These are phyloP conservation scores for Zygoascus bituminiphila DNA, from an alignment of 805 yeast genomes.

Conservation along the genomic window DNA sequence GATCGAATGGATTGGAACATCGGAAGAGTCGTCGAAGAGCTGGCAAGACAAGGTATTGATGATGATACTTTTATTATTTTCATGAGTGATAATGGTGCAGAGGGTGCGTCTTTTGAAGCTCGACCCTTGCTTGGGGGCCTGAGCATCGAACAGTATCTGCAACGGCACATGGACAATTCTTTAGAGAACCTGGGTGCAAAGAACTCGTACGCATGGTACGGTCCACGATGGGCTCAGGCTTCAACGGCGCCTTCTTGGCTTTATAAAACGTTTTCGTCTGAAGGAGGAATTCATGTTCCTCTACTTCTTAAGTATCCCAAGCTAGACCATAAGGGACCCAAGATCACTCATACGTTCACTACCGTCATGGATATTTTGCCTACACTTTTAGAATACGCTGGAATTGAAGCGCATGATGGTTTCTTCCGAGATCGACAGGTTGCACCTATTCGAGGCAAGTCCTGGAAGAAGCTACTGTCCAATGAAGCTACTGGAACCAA, in stretches of 20 bases:
- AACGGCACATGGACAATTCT: conserved; percentile 35
- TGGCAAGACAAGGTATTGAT: conserved; percentile 37
- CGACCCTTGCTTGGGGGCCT: conserved; percentile 35
- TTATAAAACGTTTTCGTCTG: conserved; percentile 51
- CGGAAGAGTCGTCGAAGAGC: conserved; percentile 39
- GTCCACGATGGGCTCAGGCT: conserved; percentile 56
- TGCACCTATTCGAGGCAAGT: conserved; percentile 38
- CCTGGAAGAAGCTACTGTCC: conserved; percentile 37
- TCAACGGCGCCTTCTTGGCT: conserved; percentile 49
- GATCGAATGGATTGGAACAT: conserved; percentile 44
- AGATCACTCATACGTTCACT: conserved; percentile 33
- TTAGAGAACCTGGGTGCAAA: conserved; percentile 41
- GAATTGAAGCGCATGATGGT: conserved; percentile 21
- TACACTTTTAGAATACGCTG: conserved; percentile 44
- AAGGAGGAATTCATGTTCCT: conserved; percentile 55
- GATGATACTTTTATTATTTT: conserved; percentile 51
- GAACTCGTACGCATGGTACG: conserved; percentile 44
- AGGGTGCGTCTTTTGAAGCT: conserved; percentile 51
- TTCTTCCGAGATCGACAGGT: conserved; percentile 37
- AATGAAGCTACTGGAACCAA: conserved; percentile 29
- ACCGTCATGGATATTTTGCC: conserved; percentile 58
- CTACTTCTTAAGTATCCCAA: conserved; percentile 41
- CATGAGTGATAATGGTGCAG: conserved; percentile 61
- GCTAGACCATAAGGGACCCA: conserved; percentile 8
- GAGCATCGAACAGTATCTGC: conserved; percentile 8